A percentile compares a stretch with the other conserved stretches of the same genome.
Conservation (phyloP, 2,329 filamentous ascomycete species). For the Rugonectria rugulosa region DNA sequence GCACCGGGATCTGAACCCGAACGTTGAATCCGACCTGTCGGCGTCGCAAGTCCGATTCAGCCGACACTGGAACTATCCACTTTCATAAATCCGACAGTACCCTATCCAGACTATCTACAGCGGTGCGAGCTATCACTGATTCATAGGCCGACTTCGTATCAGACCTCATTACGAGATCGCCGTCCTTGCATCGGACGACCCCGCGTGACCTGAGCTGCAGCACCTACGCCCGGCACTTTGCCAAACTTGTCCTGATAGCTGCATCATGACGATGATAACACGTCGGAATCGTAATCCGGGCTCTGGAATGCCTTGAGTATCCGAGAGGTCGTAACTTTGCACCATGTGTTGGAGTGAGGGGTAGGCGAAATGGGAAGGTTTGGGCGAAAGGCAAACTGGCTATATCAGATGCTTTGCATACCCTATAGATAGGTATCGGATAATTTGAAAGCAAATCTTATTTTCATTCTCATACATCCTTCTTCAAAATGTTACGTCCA, state of each 20-base stretch:
- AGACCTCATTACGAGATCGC: constrained; percentile 15
- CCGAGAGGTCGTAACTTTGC: constrained; percentile 5
- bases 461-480: background rate
- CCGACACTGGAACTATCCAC: constrained; percentile 7
- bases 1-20: constrained; percentile 27
- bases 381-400: background rate
- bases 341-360: background rate
- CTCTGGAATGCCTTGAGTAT: background rate
- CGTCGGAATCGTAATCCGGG: constrained; percentile 4
- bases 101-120: constrained; percentile 13
- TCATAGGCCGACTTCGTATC: constrained; percentile 6
- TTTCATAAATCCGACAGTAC: constrained; percentile 7
- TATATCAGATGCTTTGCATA: no score
- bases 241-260: constrained; percentile 1
- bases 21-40: constrained; percentile 21
- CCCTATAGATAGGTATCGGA: background rate
- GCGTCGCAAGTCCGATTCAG: background rate
- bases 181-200: constrained; percentile 18
- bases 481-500: constrained; percentile 17
- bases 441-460: background rate
- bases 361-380: background rate
- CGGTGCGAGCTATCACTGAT: background rate
- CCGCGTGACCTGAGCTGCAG: constrained; percentile 20
- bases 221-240: constrained; percentile 21
- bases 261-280: constrained; percentile 13